Conservation (phyloP, 345 rosid genomes). For the Eutrema heterophyllum region DNA sequence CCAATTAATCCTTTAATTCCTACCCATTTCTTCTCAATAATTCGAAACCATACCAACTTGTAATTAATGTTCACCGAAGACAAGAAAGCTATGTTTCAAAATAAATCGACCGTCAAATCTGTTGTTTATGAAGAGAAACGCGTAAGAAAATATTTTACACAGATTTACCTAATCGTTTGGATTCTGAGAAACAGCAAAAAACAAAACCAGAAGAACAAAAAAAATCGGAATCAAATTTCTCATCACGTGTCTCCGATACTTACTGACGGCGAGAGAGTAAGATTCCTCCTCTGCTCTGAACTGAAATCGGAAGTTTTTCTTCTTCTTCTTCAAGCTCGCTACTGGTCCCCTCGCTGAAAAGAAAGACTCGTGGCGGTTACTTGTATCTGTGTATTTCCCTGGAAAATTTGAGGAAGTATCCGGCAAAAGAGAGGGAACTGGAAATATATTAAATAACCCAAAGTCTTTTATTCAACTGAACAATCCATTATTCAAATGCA, state of each 20-base stretch:
- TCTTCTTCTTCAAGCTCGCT: background rate
- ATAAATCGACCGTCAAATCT: background rate
- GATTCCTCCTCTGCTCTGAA: background rate
- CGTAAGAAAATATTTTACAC: background rate
- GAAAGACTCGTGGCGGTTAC: constrained; percentile 2
- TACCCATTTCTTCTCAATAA: background rate
- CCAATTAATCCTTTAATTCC: constrained; percentile 1
- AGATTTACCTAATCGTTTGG: background rate
- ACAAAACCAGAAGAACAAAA: background rate
- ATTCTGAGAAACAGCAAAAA: background rate
- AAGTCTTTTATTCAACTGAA: background rate
- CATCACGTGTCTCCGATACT: background rate
- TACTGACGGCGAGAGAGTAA: background rate
- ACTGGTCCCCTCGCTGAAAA: background rate
- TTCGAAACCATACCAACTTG: background rate
- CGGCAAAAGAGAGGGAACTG: constrained; percentile 15
- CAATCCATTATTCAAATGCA: background rate
- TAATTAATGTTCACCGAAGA: background rate
- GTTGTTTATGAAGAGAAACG: background rate
- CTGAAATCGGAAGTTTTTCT: background rate
- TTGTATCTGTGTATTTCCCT: background rate
- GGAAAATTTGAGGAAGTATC: background rate
- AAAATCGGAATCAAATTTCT: background rate
- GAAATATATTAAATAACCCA: background rate
- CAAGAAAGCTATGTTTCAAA: background rate